phyloP scores from a whole-genome alignment of 768 basidiomycete genomes.

The Suillus sp. region DNA sequence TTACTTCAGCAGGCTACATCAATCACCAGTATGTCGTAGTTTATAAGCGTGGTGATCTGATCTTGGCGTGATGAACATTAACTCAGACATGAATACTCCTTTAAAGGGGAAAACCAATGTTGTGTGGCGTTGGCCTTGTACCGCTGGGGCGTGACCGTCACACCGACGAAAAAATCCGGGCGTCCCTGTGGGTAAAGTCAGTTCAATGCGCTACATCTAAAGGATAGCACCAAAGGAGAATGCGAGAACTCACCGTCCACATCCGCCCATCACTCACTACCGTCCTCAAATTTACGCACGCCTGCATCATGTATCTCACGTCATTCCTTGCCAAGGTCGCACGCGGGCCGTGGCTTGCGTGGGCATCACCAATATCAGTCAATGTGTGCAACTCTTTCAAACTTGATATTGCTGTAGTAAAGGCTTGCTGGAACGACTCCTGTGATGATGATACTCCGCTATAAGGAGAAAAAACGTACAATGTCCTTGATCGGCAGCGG shows the following conservation, averaged over 20 bases:
- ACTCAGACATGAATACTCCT: background rate
- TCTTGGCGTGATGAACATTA: background rate
- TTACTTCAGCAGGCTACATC: background rate
- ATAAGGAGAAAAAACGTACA: slow-evolving; percentile 31
- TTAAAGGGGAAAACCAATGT: slow-evolving; percentile 5
- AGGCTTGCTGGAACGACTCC: slow-evolving; percentile 24
- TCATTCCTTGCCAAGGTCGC: slow-evolving; percentile 41
- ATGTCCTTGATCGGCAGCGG: slow-evolving; percentile 53
- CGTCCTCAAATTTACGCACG: slow-evolving; percentile 42
- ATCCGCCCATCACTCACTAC: slow-evolving; percentile 51
- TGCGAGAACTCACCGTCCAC: slow-evolving; percentile 52
- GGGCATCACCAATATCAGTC: slow-evolving; percentile 45
- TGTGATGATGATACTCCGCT: background rate
- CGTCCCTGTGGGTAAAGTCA: background rate
- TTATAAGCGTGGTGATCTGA: slow-evolving; percentile 2
- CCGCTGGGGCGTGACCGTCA: background rate
- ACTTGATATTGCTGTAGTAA: slow-evolving; percentile 37
- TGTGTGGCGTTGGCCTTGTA: slow-evolving; percentile 1
- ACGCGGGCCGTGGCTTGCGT: slow-evolving; percentile 43
- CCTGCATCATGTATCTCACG: slow-evolving; percentile 43
- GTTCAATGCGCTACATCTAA: background rate
- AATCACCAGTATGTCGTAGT: background rate
- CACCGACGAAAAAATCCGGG: background rate
- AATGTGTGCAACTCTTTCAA: slow-evolving; percentile 46
- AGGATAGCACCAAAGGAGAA: slow-evolving; percentile 8